Base-by-base conservation (phyloP, 2,329 filamentous ascomycete species). In the Colletotrichum kahawae region DNA sequence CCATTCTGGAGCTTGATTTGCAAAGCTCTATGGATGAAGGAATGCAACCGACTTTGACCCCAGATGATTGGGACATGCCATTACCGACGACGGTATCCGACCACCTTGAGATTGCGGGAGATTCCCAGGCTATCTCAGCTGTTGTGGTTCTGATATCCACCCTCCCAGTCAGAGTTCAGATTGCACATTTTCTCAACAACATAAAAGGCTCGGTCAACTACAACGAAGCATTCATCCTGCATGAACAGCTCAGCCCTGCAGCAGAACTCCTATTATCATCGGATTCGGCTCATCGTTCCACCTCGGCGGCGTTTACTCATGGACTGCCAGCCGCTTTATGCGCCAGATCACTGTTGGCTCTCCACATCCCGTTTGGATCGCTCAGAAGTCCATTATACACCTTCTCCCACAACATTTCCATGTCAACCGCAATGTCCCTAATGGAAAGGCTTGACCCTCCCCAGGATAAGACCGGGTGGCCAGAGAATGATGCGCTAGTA, bases 91-190 rank as follows among this genome's bases (percentile, higher is more conserved):
- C 12, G 10, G n/a, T 2, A 0, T 51, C 43, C n/a, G 43, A 21
- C 5, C 43, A 51, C 21, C n/a, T 51, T 6, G n/a, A 51, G 0
- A 7, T 2, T 1, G 18, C n/a, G 21, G n/a, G 0, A 48, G n/a
- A 6, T 51, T 13, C 43, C 21, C 43, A 21, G 43, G 43, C 6
- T 3, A 51, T 51, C 10, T 51, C 43, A 1, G 43, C 43, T 21
- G 5, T 51, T 21, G 0, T 21, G 5, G n/a, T 51, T 9, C 43
- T 51, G 6, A 51, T 51, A 51, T 13, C n/a, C n/a, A 51, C 43
- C 4, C n/a, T 51, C 2, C 43, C 43, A 21, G 43, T 7, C n/a
- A 51, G 43, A 51, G 6, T 51, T 24, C n/a, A 51, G 10, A 51
- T 51, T 24, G 43, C 43, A 24, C 43, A 51, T 51, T 51, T 51